Evolutionary conservation across 371 early-diverging fungal genomes (phyloP), one percentile per base, ranked within the genome.

Genomic region (Zopfochytrium polystomum): DNA sequence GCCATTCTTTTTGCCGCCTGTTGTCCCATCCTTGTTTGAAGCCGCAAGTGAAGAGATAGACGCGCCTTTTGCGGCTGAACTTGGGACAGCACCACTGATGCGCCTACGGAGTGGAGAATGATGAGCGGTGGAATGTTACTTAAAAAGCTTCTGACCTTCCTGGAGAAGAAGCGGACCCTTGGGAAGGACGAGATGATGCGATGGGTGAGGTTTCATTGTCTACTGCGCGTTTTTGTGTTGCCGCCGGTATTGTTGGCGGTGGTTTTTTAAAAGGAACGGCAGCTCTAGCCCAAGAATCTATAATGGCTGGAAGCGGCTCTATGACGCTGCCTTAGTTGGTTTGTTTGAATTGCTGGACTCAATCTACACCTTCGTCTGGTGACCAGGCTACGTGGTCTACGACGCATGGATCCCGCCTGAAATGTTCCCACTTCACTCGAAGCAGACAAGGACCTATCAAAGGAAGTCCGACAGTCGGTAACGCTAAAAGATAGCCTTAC

Each of bases 221-320:
- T n/a, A n/a, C n/a, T n/a, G n/a, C n/a, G n/a, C n/a, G n/a, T n/a
- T n/a, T n/a, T n/a, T n/a, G n/a, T n/a, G 47, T 51, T 22, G 51
- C 32, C 18, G 58, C 33, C 30, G 66, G 58, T 1, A 20, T 27
- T 9, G 54, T 47, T 4, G 66, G 55, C 18, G 32, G 42, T 56
- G 38, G 25, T 49, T 54, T 48, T 15, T 32, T 56, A 38, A 55
- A 25, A 18, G 77, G 74, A 23, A 78, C 55, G 2, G 74, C 70
- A 3, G 75, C 77, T 27, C 76, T 65, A 2, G 77, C 77, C 81
- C 81, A 81, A 1, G 81, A 81, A 63, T 81, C 81, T 15, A 70
- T 66, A 4, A 46, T 15, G n/a, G 69, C 70, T 3, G 72, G 71
- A 20, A 62, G 58, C 1, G 79, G 81, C 58, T 81, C 81, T 80